Evolutionary conservation across 257 asterid genomes (phyloP), one percentile per base, ranked within the genome.

Genomic region (Plectranthus barbatus): DNA sequence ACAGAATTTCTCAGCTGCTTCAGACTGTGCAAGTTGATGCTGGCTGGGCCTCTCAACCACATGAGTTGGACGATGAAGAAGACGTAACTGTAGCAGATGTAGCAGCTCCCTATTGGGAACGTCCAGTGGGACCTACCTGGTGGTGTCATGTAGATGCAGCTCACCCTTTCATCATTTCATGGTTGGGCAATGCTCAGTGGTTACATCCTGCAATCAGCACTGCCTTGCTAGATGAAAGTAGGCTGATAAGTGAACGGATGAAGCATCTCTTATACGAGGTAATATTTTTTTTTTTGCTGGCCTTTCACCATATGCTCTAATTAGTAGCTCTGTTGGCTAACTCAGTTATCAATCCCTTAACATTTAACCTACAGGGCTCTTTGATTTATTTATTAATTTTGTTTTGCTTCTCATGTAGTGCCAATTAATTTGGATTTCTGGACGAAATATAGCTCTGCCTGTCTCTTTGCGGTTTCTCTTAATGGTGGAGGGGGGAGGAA

Each of bases 251-350:
- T 62, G 86, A 74, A 42, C 73, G 80, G 18, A 80, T 77, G 86
- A 80, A 74, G 63, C 86, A 80, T 39, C 80, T 80, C 53, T 71
- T 77, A 4, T 80, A 80, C 23, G 79, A 80, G 80, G 85, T 80
- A 76, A 51, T 36, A 10, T 6, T 44, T 53, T 40, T 41, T 41
- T 59, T 40, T 41, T 41, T 59, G 23, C 31, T 4, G 15, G 4
- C n/a, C 12, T 62, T 53, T 33, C 36, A 62, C 48, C 15, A 4
- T 11, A n/a, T 15, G 14, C 36, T 31, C 7, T 31, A 31, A 31
- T 7, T 1, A 31, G 36, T 31, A 31, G 36, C 6, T 0, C 7
- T 31, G 36, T 31, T 31, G 6, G 3, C 36, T 31, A 31, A 31
- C 36, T 31, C 36, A 31, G 36, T 31, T 2, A 31, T 23, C 29